Percentiles rank a stretch among this genome's conserved stretches.
phyloP scores from a whole-genome alignment of 1,284 basidiomycete genomes.

The Apiotrichum gracile region DNA sequence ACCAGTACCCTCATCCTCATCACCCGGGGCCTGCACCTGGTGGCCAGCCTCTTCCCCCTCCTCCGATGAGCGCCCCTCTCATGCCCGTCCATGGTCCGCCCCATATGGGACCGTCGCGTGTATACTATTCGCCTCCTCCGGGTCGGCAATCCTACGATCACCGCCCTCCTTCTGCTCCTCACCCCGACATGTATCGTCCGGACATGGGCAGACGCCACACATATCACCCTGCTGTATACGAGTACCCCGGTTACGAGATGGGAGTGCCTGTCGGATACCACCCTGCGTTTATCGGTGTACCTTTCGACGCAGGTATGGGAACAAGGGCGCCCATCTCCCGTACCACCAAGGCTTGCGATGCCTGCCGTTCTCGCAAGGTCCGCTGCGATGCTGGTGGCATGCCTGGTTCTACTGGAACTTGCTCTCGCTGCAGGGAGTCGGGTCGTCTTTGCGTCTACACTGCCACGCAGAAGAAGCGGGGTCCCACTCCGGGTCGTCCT shows the following conservation, averaged over 20 bases:
- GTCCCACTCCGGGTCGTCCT: slow-evolving; percentile 32
- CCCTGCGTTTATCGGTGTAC: not conserved
- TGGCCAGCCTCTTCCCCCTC: not conserved
- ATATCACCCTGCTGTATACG: slow-evolving; percentile 2
- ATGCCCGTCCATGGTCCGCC: not conserved
- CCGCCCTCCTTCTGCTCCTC: not conserved
- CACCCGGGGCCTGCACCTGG: no score
- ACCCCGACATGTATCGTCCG: not conserved
- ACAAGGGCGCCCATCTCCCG: slow-evolving; percentile 39
- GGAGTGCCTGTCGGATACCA: not conserved
- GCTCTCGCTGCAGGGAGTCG: slow-evolving; percentile 40
- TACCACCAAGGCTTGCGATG: slow-evolving; percentile 44
- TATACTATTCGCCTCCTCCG: not conserved
- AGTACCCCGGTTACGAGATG: not conserved
- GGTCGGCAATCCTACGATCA: not conserved
- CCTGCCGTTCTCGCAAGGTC: slow-evolving; percentile 41
- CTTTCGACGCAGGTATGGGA: slow-evolving; percentile 11
- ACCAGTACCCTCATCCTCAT: not conserved
- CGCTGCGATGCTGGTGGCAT: slow-evolving; percentile 41
- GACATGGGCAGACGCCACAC: slow-evolving; percentile 2
- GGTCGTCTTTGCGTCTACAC: slow-evolving; percentile 38
- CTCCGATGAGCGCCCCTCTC: not conserved
- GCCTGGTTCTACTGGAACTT: slow-evolving; percentile 22
- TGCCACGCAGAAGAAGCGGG: slow-evolving; percentile 41
- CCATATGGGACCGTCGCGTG: not conserved